A percentile compares a stretch with the other conserved stretches of the same genome.
These are phyloP conservation scores for Aegilops longissima DNA, from an alignment of 176 grass and related monocot genomes.

Conservation along the genomic window DNA sequence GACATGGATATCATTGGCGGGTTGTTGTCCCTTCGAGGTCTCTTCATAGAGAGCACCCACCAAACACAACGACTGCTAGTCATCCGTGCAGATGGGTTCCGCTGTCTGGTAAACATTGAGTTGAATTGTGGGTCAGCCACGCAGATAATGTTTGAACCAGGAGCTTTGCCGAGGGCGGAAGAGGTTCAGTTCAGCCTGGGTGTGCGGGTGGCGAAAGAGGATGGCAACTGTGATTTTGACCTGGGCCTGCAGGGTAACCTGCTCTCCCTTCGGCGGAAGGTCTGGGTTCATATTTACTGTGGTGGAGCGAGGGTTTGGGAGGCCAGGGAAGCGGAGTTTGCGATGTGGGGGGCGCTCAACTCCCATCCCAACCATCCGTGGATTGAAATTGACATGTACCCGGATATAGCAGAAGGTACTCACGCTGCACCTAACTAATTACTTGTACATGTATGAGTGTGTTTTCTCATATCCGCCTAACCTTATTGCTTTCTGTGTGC, in stretches of 20 bases:
- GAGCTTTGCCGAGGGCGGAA: too few species aligned
- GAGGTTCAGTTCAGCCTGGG: accelerated
- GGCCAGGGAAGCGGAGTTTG: too few species aligned
- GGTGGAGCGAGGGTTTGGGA: too few species aligned
- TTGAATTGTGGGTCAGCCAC: background rate
- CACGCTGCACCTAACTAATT: too few species aligned
- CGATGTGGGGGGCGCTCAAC: accelerated
- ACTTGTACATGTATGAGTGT: accelerated
- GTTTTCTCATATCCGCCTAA: too few species aligned
- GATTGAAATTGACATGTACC: accelerated
- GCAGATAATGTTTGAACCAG: too few species aligned
- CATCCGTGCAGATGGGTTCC: background rate
- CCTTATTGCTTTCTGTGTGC: too few species aligned
- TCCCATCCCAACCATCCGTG: too few species aligned
- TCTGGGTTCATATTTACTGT: accelerated
- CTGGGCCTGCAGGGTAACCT: too few species aligned
- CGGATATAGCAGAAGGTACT: too few species aligned
- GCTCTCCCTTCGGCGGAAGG: accelerated
- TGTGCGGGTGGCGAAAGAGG: too few species aligned
- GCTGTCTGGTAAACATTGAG: accelerated
- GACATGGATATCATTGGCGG: background rate
- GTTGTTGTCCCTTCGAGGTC: background rate
- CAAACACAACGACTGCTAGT: background rate
- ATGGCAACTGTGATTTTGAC: too few species aligned
- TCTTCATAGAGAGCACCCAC: accelerated